Conservation (phyloP, 2,329 filamentous ascomycete species). For the Fusarium piperis region DNA sequence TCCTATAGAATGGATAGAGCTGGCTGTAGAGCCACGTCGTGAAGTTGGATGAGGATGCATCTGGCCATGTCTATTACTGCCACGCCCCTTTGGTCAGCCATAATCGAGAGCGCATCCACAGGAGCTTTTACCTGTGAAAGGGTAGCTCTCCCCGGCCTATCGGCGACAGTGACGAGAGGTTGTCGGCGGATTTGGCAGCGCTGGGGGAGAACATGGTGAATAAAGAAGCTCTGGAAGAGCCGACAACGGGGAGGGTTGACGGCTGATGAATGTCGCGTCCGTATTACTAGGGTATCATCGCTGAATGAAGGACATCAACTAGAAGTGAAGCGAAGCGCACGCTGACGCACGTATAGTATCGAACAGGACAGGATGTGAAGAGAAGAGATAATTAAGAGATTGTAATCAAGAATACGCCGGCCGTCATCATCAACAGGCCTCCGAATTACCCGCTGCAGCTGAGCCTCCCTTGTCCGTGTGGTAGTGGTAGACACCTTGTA, state of each 20-base stretch:
- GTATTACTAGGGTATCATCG: slow-evolving; percentile 62
- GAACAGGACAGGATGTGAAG: slow-evolving; percentile 15
- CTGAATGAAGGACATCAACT: slow-evolving; percentile 41
- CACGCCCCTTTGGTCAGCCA: slow-evolving; percentile 37
- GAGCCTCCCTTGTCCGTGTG: slow-evolving; percentile 6
- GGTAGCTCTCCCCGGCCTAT: slow-evolving; percentile 63
- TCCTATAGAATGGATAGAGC: slow-evolving; percentile 88
- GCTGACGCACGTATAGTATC: slow-evolving; percentile 4
- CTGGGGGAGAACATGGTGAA: slow-evolving; percentile 67
- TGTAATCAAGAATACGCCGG: slow-evolving; percentile 32
- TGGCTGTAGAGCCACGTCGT: slow-evolving; percentile 83
- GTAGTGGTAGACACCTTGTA: slow-evolving; percentile 27
- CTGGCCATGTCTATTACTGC: slow-evolving; percentile 55
- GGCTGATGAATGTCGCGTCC: slow-evolving; percentile 37
- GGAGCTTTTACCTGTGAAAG: slow-evolving; percentile 63
- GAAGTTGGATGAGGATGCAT: slow-evolving; percentile 58
- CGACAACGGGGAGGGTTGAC: slow-evolving; percentile 48
- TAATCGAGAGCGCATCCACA: neutral
- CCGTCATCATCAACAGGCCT: slow-evolving; percentile 37
- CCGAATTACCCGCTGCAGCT: slow-evolving; percentile 19
- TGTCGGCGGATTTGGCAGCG: slow-evolving; percentile 73
- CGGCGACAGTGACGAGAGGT: slow-evolving; percentile 64
- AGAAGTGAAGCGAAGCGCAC: slow-evolving; percentile 15
- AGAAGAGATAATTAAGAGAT: slow-evolving; percentile 22
- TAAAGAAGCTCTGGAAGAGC: slow-evolving; percentile 39